Base-by-base conservation (phyloP, 305 asterid genomes). In the Euphrasia arctica region DNA sequence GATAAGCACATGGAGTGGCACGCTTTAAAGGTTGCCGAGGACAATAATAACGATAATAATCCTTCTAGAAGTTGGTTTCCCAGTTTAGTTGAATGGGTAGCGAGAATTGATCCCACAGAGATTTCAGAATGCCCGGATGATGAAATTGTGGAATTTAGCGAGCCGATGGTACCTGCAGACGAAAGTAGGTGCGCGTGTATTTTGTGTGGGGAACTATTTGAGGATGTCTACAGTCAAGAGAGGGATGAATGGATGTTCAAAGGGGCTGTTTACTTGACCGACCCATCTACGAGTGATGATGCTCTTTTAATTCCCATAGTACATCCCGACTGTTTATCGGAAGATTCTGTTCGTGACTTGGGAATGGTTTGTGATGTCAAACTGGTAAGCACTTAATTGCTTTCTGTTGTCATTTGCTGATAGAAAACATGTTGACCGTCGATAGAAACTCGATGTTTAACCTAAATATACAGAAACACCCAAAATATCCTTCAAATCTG, bases 161-260 rank as follows among this genome's bases (percentile, higher is more conserved):
- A 72, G 72, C 77, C 65, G 31, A 78, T 85, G 92, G 95, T 88
- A 75, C 89, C 90, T 15, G 97, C 97, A 36, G 99, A 93, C 74
- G 97, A 90, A 78, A 82, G 73, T 78, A 95, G 85, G 57, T 88
- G 91, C 66, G 85, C 91, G 7, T 93, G 99, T 74, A 66, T 90
- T 74, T 76, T 90, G 74, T 93, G 99, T 49, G 96, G 97, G 5
- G 92, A 93, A 77, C 55, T 90, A 75, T 93, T 93, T 80, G 95
- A 88, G 63, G 97, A 90, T 71, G 82, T 65, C 70, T 93, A 86
- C 76, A 65, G 83, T 32, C 81, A 61, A 64, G 95, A 83, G 71
- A 78, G 70, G 62, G 80, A 81, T 69, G 80, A 79, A 60, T 93
- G 99, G 99, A 88, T 90, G 96, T 93, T 86, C 79, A 83, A 69